Percentiles rank a stretch among this genome's conserved stretches.
These are phyloP conservation scores for Bocquillonia castaneifolia DNA, from an alignment of 441 rosid species.

Conservation along the genomic window DNA sequence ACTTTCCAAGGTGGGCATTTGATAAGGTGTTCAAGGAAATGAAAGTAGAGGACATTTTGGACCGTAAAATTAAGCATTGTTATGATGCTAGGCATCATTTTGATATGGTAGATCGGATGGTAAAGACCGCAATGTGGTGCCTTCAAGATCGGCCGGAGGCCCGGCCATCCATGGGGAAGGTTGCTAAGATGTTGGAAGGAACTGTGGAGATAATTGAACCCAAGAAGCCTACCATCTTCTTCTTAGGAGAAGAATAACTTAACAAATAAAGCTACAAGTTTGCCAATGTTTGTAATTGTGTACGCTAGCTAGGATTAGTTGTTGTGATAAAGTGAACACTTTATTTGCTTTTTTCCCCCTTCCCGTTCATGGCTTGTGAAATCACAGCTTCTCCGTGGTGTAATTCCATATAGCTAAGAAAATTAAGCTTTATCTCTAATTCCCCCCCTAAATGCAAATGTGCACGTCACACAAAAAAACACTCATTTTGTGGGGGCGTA, in stretches of 20 bases:
- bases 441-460: too few relatives aligned
- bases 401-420: too few relatives aligned
- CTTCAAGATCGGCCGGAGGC: conserved; percentile 60
- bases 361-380: too few relatives aligned
- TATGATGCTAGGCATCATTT: conserved; percentile 47
- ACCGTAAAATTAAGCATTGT: conserved; percentile 48
- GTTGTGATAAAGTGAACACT: too few relatives aligned
- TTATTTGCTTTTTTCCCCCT: too few relatives aligned
- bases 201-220: conserved; percentile 68
- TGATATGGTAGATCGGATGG: conserved; percentile 62
- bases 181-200: conserved; percentile 73
- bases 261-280: neutral
- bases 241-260: conserved; percentile 41
- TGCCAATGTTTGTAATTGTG: neutral
- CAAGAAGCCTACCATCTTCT: conserved; percentile 62
- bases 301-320: too few relatives aligned
- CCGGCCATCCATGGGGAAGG: conserved; percentile 71
- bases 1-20: conserved; percentile 65
- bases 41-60: conserved; percentile 62
- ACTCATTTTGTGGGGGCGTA: too few relatives aligned
- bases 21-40: conserved; percentile 55
- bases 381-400: too few relatives aligned
- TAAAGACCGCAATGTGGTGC: conserved; percentile 75
- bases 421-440: too few relatives aligned
- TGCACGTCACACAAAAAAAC: too few relatives aligned